phyloP scores from a whole-genome alignment of 2,329 filamentous ascomycete species.

The Alternaria panax region DNA sequence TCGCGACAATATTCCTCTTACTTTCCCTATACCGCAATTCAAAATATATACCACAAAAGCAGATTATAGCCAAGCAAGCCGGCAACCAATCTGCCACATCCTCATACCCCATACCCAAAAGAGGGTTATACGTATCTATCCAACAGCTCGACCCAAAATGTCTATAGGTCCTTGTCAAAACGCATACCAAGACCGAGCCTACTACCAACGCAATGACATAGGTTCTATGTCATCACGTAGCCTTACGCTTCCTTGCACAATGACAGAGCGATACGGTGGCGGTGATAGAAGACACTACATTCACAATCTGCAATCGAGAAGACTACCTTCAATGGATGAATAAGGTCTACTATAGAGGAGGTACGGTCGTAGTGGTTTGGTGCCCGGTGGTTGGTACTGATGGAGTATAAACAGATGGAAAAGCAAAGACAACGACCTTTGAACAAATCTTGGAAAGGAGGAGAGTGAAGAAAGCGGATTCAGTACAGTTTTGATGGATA shows the following conservation, averaged over 20 bases:
- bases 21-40: not conserved
- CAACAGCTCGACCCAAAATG: not conserved
- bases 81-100: not conserved
- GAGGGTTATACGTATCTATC: not conserved
- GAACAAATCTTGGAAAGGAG: not conserved
- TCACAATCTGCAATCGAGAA: not conserved
- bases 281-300: not conserved
- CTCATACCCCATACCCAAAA: not conserved
- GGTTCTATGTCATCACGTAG: not conserved
- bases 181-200: not conserved
- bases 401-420: not conserved
- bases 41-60: not conserved
- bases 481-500: not conserved
- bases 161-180: not conserved
- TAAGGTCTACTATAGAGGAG: not conserved
- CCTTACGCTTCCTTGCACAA: not conserved
- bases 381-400: not conserved
- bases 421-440: not conserved
- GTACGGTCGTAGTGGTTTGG: not conserved
- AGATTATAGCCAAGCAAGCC: not conserved
- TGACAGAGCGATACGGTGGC: not conserved
- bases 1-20: not conserved
- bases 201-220: not conserved
- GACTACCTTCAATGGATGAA: not conserved
- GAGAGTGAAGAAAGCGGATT: not conserved